phyloP scores from a whole-genome alignment of 371 early-diverging fungal species.

The Dentiscutata heterogama region DNA sequence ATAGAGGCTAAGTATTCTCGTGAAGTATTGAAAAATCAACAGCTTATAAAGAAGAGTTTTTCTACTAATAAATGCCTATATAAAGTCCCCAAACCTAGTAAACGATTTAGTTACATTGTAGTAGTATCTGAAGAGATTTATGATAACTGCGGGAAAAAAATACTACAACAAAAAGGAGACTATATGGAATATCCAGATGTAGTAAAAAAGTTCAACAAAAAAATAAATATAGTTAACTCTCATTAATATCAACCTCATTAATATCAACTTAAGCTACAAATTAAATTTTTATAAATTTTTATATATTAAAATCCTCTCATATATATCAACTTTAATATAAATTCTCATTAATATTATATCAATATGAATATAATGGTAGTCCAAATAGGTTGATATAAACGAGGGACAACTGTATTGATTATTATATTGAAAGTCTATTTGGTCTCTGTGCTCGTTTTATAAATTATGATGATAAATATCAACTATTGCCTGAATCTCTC shows the following conservation, averaged over 20 bases:
- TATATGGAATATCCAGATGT: conserved; percentile 41
- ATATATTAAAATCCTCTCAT: no score
- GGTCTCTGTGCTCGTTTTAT: no score
- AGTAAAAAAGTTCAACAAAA: conserved; percentile 34
- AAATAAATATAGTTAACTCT: no score
- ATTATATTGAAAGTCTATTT: neutral
- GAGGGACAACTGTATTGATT: no score
- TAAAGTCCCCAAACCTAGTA: neutral
- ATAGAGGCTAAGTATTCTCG: conserved; percentile 17
- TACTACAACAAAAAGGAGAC: conserved; percentile 7
- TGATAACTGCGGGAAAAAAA: neutral
- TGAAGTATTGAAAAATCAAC: neutral
- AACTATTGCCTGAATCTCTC: conserved; percentile 27
- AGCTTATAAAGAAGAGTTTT: conserved; percentile 10
- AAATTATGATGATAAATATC: neutral
- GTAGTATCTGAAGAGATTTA: neutral
- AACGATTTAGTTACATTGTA: conserved; percentile 27
- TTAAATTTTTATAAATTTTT: no score
- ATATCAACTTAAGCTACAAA: no score
- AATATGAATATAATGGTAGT: no score
- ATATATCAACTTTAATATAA: no score
- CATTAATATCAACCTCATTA: no score
- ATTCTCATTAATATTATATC: no score
- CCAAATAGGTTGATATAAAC: no score
- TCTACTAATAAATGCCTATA: neutral